phyloP scores from a whole-genome alignment of 1,139 yeast genomes.

The Zygosaccharomyces pseudobailii region DNA sequence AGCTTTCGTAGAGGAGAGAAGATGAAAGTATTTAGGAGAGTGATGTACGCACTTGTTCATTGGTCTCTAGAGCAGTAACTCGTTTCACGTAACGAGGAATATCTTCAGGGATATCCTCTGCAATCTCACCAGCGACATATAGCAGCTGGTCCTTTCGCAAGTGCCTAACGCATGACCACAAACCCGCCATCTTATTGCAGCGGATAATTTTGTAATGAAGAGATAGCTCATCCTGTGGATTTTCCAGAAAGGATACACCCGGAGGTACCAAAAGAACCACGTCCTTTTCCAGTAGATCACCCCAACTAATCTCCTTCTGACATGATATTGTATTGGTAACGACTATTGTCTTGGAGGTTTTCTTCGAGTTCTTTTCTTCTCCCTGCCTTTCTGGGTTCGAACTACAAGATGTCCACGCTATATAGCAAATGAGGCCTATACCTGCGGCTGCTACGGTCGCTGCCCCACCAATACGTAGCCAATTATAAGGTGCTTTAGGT shows the following conservation, averaged over 20 bases:
- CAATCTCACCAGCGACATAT: slow-evolving; percentile 33
- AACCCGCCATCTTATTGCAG: slow-evolving; percentile 38
- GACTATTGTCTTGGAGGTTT: slow-evolving; percentile 15
- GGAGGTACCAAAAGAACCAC: slow-evolving; percentile 25
- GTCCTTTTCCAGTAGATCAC: slow-evolving; percentile 21
- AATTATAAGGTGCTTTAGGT: neutral
- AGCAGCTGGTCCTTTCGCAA: slow-evolving; percentile 35
- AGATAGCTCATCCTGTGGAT: slow-evolving; percentile 4
- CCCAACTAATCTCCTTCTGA: slow-evolving; percentile 20
- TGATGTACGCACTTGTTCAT: slow-evolving; percentile 4
- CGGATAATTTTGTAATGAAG: slow-evolving; percentile 34
- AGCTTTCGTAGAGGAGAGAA: slow-evolving; percentile 8
- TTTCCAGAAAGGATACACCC: slow-evolving; percentile 8
- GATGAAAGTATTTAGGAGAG: neutral
- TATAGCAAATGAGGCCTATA: slow-evolving; percentile 3
- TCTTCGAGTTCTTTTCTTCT: neutral
- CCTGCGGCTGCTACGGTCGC: slow-evolving; percentile 1
- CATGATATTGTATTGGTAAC: slow-evolving; percentile 15
- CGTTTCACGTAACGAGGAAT: slow-evolving; percentile 29
- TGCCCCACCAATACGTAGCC: slow-evolving; percentile 2
- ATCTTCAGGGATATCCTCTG: slow-evolving; percentile 29
- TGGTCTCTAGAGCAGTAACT: slow-evolving; percentile 17
- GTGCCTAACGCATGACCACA: slow-evolving; percentile 43
- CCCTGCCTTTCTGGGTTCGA: neutral
- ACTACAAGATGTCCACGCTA: neutral